Conservation (phyloP, 2,329 filamentous ascomycete species). For the Fusarium tuaranense region DNA sequence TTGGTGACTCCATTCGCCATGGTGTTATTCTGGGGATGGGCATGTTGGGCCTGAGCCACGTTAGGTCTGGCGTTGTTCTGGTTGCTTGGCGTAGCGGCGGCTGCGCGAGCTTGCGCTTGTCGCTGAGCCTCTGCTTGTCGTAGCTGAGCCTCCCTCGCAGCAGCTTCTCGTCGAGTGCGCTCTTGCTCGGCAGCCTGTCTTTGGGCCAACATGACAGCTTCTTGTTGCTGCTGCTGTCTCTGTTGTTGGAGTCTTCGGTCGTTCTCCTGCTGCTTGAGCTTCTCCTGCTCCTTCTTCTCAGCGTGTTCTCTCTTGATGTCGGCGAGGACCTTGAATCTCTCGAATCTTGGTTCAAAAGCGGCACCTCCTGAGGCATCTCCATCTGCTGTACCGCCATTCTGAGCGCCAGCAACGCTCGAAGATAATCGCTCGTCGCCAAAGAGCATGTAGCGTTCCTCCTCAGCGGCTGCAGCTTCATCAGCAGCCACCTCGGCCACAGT, state of each 20-base stretch:
- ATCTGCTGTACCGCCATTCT: conserved; percentile 70
- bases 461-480: conserved; percentile 90
- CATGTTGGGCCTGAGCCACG: conserved; percentile 48
- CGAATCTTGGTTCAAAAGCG: conserved; percentile 86
- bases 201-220: conserved; percentile 59
- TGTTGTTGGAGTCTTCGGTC: conserved; percentile 64
- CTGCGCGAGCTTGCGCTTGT: conserved; percentile 47
- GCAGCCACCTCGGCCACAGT: conserved; percentile 95
- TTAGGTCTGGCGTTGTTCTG: conserved; percentile 45
- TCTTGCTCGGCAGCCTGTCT: conserved; percentile 56
- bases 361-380: conserved; percentile 78
- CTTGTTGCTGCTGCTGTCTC: conserved; percentile 57
- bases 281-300: conserved; percentile 82
- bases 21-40: conserved; percentile 54
- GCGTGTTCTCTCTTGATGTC: conserved; percentile 83
- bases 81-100: conserved; percentile 43
- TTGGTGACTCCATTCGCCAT: conserved; percentile 53
- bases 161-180: conserved; percentile 52
- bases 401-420: conserved; percentile 67
- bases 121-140: conserved; percentile 53
- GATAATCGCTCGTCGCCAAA: conserved; percentile 86
- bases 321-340: conserved; percentile 90
- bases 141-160: conserved; percentile 51
- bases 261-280: conserved; percentile 72
- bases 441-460: conserved; percentile 92